phyloP scores from a whole-genome alignment of 805 yeast species.

The Cephaloascus albidus region DNA sequence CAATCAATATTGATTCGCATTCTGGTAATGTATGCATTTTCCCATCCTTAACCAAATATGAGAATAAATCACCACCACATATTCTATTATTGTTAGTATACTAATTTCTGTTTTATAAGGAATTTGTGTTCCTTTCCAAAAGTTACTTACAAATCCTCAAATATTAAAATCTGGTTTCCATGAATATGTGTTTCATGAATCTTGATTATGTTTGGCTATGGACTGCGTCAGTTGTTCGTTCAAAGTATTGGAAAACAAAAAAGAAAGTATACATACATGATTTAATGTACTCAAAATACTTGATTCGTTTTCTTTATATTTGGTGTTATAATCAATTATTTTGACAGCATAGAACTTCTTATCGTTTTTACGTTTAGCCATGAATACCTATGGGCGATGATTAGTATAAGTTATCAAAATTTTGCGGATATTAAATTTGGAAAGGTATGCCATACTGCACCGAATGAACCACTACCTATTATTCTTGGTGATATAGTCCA shows the following conservation, averaged over 20 bases:
- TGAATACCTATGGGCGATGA: conserved; percentile 12
- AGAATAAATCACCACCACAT: conserved; percentile 52
- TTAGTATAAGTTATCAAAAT: conserved; percentile 4
- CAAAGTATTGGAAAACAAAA: too few relatives aligned
- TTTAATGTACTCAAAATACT: conserved; percentile 23
- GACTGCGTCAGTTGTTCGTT: neutral
- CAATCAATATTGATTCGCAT: conserved; percentile 41
- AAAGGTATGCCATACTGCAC: conserved; percentile 28
- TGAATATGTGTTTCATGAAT: conserved; percentile 23
- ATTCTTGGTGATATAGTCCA: conserved; percentile 35
- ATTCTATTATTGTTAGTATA: too few relatives aligned
- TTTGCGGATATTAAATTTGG: too few relatives aligned
- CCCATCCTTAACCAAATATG: conserved; percentile 37
- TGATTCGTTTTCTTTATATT: conserved; percentile 22
- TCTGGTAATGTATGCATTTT: conserved; percentile 36
- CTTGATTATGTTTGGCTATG: conserved; percentile 38
- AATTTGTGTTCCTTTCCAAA: neutral
- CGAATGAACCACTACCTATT: conserved; percentile 52
- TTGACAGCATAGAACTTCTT: conserved; percentile 39
- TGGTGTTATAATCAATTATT: conserved; percentile 12
- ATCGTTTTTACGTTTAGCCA: conserved; percentile 16
- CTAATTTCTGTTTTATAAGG: too few relatives aligned
- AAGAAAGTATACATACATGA: conserved; percentile 22
- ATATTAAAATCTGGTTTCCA: conserved; percentile 26
- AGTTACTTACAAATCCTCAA: conserved; percentile 27